These are phyloP conservation scores for Lignosus rhinocerotis DNA, from an alignment of 1,284 basidiomycete genomes.

Conservation along the genomic window DNA sequence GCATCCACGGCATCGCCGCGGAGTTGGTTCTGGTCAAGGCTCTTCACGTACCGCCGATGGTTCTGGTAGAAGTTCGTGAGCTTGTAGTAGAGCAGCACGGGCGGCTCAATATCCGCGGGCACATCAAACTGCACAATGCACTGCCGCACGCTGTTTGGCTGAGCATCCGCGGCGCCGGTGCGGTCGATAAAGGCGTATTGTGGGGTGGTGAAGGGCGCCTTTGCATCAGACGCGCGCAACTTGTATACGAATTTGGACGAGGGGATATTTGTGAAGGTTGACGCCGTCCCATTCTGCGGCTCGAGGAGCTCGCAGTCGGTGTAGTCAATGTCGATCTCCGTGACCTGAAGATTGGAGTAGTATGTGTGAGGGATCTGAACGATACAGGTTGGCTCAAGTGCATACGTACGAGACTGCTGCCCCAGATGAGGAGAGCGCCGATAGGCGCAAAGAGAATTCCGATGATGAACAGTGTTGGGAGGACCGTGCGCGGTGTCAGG, in stretches of 20 bases:
- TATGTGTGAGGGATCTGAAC: not conserved
- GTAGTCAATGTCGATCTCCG: conserved; percentile 95
- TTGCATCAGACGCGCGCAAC: conserved; percentile 58
- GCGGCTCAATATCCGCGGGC: conserved; percentile 72
- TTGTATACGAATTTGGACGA: conserved; percentile 68
- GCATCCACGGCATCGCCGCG: conserved; percentile 67
- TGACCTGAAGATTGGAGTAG: conserved; percentile 54
- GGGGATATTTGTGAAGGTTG: conserved; percentile 52
- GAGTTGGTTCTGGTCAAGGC: conserved; percentile 84
- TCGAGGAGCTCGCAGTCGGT: conserved; percentile 77
- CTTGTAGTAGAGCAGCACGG: conserved; percentile 96
- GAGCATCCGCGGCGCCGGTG: conserved; percentile 39
- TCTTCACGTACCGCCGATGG: conserved; percentile 97
- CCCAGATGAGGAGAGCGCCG: conserved; percentile 93
- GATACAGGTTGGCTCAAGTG: not conserved
- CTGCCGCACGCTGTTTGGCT: conserved; percentile 50
- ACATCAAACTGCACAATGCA: conserved; percentile 84
- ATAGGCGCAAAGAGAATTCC: conserved; percentile 96
- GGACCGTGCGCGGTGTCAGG: conserved; percentile 94
- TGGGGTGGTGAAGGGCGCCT: conserved; percentile 51
- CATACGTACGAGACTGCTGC: conserved; percentile 61
- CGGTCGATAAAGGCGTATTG: conserved; percentile 70
- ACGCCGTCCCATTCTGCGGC: conserved; percentile 15
- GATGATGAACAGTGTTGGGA: conserved; percentile 95
- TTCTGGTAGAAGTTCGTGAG: conserved; percentile 98